phyloP scores from a whole-genome alignment of 202 grass and related monocot species.

The Hordeum pubiflorum region DNA sequence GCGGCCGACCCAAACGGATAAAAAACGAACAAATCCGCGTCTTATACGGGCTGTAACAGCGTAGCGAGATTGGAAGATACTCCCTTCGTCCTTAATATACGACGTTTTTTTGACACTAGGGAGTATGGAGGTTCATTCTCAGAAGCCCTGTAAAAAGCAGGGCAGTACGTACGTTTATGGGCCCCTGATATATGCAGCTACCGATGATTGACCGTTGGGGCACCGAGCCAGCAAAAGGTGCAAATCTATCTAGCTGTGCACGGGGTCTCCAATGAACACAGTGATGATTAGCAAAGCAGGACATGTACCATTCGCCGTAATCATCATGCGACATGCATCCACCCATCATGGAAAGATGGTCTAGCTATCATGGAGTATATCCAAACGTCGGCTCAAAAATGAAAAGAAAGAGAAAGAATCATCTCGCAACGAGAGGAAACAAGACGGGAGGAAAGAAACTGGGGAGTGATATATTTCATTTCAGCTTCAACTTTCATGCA shows the following conservation, averaged over 20 bases:
- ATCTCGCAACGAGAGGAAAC: not conserved
- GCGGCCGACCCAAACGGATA: too few relatives aligned
- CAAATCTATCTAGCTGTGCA: conserved; percentile 41
- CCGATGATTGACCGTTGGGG: conserved; percentile 46
- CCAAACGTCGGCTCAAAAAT: not conserved
- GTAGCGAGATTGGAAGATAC: not conserved
- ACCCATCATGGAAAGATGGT: not conserved
- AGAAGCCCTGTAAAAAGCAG: not conserved
- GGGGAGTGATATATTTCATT: conserved; percentile 19
- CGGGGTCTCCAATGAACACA: conserved; percentile 25
- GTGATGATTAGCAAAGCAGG: conserved; percentile 26
- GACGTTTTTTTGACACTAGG: too few relatives aligned
- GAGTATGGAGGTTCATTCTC: not conserved
- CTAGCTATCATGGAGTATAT: not conserved
- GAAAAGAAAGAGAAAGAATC: not conserved
- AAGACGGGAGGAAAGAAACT: not conserved
- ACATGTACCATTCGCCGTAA: conserved; percentile 4
- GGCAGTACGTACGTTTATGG: not conserved
- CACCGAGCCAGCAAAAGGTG: conserved; percentile 17
- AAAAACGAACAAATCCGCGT: too few relatives aligned
- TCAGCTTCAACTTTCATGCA: conserved; percentile 38
- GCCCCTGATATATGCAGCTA: conserved; percentile 14
- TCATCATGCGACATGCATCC: not conserved
- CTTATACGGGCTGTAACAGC: not conserved
- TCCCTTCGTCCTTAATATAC: too few relatives aligned